Percentiles rank a stretch among this genome's conserved stretches.
phyloP scores from a whole-genome alignment of 2,329 filamentous ascomycete genomes.

The Cadophora sp. region DNA sequence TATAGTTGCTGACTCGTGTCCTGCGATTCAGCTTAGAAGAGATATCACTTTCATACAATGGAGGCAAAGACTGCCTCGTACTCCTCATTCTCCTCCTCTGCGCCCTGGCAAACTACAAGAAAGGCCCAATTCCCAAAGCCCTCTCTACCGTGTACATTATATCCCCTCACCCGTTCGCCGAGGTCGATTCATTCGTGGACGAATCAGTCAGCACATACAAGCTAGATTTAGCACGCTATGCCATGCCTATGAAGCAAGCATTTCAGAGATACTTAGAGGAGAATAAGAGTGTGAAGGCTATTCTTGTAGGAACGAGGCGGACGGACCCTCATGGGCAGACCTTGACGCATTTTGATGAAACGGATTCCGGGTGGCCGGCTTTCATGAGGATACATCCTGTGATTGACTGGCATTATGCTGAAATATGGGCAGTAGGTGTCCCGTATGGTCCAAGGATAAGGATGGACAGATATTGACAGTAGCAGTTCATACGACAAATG shows the following conservation, averaged over 20 bases:
- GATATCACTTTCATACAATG: constrained; percentile 93
- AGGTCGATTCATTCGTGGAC: constrained; percentile 85
- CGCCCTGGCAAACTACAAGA: constrained; percentile 47
- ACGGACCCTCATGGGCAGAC: constrained; percentile 89
- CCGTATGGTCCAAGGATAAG: constrained; percentile 1
- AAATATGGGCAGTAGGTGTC: constrained; percentile 81
- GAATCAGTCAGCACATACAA: constrained; percentile 71
- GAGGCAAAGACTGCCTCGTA: constrained; percentile 96
- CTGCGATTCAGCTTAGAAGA: constrained; percentile 65
- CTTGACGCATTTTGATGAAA: constrained; percentile 83
- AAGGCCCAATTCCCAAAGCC: constrained; percentile 46
- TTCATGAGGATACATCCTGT: constrained; percentile 96
- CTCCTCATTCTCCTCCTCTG: constrained; percentile 87
- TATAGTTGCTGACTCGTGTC: not conserved
- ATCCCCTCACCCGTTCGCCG: constrained; percentile 80
- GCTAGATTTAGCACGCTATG: constrained; percentile 77
- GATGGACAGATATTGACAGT: constrained; percentile 26
- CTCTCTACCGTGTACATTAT: constrained; percentile 91
- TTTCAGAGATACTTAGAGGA: constrained; percentile 79
- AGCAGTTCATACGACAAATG: constrained; percentile 78
- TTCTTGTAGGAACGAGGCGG: constrained; percentile 86
- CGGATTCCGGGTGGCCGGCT: constrained; percentile 86
- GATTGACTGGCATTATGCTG: constrained; percentile 95
- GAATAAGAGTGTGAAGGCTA: constrained; percentile 70
- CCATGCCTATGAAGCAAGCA: constrained; percentile 79